Conservation (phyloP, 2,329 filamentous ascomycete species). For the Diplocarpon rosae region DNA sequence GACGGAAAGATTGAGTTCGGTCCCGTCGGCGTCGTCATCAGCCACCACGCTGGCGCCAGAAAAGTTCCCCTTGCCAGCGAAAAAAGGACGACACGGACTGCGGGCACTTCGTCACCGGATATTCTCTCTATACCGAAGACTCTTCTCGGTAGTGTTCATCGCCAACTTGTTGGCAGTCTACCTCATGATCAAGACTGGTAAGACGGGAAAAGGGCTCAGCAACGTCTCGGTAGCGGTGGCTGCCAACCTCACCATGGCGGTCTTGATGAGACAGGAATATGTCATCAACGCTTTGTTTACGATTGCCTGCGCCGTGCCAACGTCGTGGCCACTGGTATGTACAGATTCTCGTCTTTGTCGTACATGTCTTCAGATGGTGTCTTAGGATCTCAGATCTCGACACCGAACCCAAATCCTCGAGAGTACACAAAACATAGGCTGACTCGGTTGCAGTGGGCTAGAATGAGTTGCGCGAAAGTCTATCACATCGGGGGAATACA, state of each 20-base stretch:
- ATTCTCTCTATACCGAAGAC: slow-evolving; percentile 31
- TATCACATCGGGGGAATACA: slow-evolving; percentile 45
- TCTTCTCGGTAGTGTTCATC: slow-evolving; percentile 5
- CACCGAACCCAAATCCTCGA: no score
- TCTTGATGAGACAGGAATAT: slow-evolving; percentile 42
- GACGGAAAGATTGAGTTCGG: neutral
- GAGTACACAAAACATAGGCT: no score
- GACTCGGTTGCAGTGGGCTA: slow-evolving; percentile 27
- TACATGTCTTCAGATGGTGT: no score
- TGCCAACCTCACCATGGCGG: slow-evolving; percentile 31
- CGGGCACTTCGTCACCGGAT: slow-evolving; percentile 27
- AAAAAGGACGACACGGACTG: slow-evolving; percentile 29
- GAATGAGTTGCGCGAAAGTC: slow-evolving; percentile 36
- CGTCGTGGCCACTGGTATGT: slow-evolving; percentile 31
- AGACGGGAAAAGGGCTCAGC: neutral
- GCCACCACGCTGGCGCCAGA: slow-evolving; percentile 1
- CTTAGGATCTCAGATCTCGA: no score
- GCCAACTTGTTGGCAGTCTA: slow-evolving; percentile 1
- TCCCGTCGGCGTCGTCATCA: neutral
- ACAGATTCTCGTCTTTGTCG: no score
- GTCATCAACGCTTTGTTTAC: slow-evolving; percentile 41
- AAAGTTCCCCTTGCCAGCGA: slow-evolving; percentile 28
- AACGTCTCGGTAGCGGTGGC: slow-evolving; percentile 5
- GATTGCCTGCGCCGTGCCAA: slow-evolving; percentile 35
- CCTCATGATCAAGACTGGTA: neutral